phyloP scores from a whole-genome alignment of 2,329 filamentous ascomycete species.

The Amauroascus verrucosus region DNA sequence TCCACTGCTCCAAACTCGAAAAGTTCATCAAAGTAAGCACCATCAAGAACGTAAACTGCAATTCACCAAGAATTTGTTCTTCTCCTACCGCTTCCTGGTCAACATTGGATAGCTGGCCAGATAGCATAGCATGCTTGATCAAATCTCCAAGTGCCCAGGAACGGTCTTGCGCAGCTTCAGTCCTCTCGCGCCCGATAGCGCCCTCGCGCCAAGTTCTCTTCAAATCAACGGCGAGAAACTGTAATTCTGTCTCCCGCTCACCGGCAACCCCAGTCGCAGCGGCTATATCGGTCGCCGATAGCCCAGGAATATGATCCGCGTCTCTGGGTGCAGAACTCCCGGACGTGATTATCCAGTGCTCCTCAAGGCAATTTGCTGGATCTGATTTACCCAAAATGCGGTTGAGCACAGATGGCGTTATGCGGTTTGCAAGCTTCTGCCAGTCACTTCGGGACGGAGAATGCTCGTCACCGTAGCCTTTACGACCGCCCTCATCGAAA shows the following conservation, averaged over 20 bases:
- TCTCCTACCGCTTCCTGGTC: conserved; percentile 23
- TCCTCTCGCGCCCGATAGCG: conserved; percentile 52
- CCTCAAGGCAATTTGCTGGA: conserved; percentile 26
- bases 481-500: neutral
- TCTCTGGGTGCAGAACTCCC: conserved; percentile 48
- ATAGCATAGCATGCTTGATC: conserved; percentile 28
- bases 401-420: conserved; percentile 41
- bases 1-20: conserved; percentile 58
- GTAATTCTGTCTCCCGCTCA: conserved; percentile 39
- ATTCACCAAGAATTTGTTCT: conserved; percentile 44
- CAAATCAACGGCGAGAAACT: conserved; percentile 49
- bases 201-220: conserved; percentile 53
- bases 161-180: conserved; percentile 51
- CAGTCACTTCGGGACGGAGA: conserved; percentile 37
- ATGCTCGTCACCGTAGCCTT: conserved; percentile 19
- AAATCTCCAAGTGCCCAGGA: conserved; percentile 52
- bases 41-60: conserved; percentile 55
- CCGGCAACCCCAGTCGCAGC: conserved; percentile 20
- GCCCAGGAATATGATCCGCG: conserved; percentile 50
- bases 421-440: conserved; percentile 41
- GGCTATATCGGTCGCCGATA: conserved; percentile 28
- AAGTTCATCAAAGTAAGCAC: conserved; percentile 55
- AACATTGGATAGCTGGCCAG: conserved; percentile 25
- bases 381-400: conserved; percentile 40
- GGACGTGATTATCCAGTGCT: conserved; percentile 48